Conservation (phyloP, 2,329 filamentous ascomycete species). For the Calonectria pseudoreteaudii region DNA sequence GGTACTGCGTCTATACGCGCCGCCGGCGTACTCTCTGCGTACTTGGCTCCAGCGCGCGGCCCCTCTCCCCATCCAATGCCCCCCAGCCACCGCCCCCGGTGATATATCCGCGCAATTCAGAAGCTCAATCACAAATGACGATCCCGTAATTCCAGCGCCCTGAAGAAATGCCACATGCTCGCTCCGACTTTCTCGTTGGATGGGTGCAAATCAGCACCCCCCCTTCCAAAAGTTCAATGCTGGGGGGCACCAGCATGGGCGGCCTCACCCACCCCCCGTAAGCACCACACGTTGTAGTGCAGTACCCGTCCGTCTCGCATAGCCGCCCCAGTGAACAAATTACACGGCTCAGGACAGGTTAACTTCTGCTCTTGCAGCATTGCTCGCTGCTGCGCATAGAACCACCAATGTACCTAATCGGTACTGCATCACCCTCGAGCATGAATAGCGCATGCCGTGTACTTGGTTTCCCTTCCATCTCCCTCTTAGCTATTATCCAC, state of each 20-base stretch:
- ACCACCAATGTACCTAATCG: neutral
- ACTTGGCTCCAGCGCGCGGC: neutral
- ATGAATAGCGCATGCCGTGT: neutral
- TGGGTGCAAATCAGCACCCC: neutral
- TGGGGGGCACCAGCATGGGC: neutral
- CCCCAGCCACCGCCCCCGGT: neutral
- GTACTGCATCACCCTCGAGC: neutral
- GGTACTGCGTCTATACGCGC: slow-evolving; percentile 12
- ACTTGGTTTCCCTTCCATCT: neutral
- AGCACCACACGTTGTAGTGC: neutral
- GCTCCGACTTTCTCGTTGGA: slow-evolving; percentile 9
- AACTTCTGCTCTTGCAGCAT: neutral
- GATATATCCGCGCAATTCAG: slow-evolving; percentile 17
- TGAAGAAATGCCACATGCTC: slow-evolving; percentile 5
- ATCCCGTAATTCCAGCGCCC: slow-evolving; percentile 12
- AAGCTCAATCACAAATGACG: slow-evolving; percentile 4
- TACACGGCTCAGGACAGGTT: neutral
- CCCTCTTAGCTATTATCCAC: neutral
- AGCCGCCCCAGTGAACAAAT: neutral
- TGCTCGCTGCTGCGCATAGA: neutral
- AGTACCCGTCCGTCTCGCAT: slow-evolving; percentile 4
- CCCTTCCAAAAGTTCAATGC: neutral
- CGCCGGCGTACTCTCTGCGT: slow-evolving; percentile 2
- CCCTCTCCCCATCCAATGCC: neutral
- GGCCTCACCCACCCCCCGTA: slow-evolving; percentile 7